Evolutionary conservation across 2,329 filamentous ascomycete species (phyloP), one percentile per base, ranked within the genome.

Genomic region (Aspergillus fijiensis): DNA sequence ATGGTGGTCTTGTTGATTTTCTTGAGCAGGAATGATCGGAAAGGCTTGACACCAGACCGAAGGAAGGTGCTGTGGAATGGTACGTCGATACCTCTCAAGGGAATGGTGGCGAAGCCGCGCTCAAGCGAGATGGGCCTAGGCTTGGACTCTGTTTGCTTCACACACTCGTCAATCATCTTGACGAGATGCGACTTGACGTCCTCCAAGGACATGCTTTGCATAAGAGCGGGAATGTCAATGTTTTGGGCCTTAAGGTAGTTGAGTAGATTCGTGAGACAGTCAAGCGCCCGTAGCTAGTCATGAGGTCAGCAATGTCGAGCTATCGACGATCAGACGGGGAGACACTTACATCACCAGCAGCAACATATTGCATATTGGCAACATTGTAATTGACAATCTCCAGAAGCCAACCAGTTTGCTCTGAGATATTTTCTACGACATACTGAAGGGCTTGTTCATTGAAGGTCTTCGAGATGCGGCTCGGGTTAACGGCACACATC

Each of bases 1-100:
- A 99, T 98, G 57, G 91, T 96, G 25, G 93, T 97, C 87, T 96
- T 96, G 85, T 98, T 92, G 82, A 99, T 98, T 87, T 99, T 99
- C 90, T 98, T 99, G 70, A 98, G 89, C 75, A 99, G 79, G 87
- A 99, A 99, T 49, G 89, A 94, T 67, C 95, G 87, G 92, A 99
- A 99, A 51, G 96, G 95, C 85, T 99, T 99, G 78, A 99, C 95
- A 71, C 95, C 96, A 45, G 92, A 96, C 58, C 96, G 91, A 80
- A 99, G 81, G 85, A 99, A 99, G 19, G 95, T 99, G 69, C 90
- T 95, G 85, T 99, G 95, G 91, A 99, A 99, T 49, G 95, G 95
- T 74, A 98, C 96, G 71, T 99, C 95, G 70, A 99, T 99, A 65
- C 96, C 96, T 73, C 90, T 91, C 66, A 99, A 89, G 49, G 96